Percentiles rank a stretch among this genome's conserved stretches.
phyloP scores from a whole-genome alignment of 2,329 filamentous ascomycete species.

The Sporothrix variecibatus region DNA sequence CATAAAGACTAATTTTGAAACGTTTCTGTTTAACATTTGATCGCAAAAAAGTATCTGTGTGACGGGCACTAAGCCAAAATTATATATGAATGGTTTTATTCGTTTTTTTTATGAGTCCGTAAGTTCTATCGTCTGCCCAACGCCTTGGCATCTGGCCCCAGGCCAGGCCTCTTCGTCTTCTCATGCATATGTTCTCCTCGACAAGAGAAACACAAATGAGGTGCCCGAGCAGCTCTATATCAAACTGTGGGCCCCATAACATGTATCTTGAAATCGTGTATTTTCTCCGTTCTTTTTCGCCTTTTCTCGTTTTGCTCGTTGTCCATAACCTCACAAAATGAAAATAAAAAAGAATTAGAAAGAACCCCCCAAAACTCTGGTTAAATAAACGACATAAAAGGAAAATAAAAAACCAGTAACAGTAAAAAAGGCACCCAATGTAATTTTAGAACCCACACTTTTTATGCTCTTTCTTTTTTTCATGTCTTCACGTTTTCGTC shows the following conservation, averaged over 20 bases:
- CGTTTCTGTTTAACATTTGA: too few species aligned
- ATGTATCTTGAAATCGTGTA: not conserved
- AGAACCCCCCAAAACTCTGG: not conserved
- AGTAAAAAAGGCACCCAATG: slow-evolving; percentile 17
- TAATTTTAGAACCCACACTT: slow-evolving; percentile 15
- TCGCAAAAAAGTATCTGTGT: not conserved
- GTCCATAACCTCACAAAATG: slow-evolving; percentile 16
- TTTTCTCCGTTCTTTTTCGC: not conserved
- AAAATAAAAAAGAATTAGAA: slow-evolving; percentile 15
- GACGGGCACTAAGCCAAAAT: not conserved
- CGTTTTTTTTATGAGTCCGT: not conserved
- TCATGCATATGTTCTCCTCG: not conserved
- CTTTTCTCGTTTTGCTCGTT: slow-evolving; percentile 15
- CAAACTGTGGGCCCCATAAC: not conserved
- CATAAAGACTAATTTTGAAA: not conserved
- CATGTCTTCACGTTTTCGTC: slow-evolving; percentile 3
- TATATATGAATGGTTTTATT: not conserved
- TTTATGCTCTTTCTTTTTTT: slow-evolving; percentile 3
- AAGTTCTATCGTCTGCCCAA: not conserved
- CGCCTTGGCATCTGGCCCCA: not conserved
- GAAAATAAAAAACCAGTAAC: slow-evolving; percentile 1
- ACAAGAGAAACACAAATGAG: not conserved
- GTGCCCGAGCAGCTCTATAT: not conserved
- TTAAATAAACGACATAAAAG: not conserved
- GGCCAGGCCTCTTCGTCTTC: not conserved